Evolutionary conservation across 2,329 filamentous ascomycete genomes (phyloP).

Genomic region (Ascochyta fabae): DNA sequence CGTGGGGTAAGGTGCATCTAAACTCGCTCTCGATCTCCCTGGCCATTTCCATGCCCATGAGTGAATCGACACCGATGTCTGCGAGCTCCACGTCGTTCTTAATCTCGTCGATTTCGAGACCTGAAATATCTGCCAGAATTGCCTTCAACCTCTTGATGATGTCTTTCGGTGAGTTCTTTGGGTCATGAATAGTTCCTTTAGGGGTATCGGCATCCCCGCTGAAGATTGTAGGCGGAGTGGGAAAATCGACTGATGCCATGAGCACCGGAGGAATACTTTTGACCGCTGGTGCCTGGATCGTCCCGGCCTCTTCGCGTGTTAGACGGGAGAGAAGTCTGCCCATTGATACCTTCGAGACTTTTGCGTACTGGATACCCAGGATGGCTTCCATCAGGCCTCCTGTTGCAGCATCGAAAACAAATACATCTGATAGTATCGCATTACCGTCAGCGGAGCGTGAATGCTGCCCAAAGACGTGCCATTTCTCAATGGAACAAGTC

Average conservation of each 20-base stretch:
- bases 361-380: constrained; percentile 39
- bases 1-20: constrained; percentile 10
- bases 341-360: constrained; percentile 30
- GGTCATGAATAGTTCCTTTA: neutral
- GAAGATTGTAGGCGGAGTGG: neutral
- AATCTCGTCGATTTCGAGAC: constrained; percentile 27
- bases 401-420: constrained; percentile 40
- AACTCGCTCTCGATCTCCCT: constrained; percentile 34
- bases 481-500: constrained; percentile 18
- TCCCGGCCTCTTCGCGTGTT: neutral
- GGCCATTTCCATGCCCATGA: constrained; percentile 46
- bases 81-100: constrained; percentile 29
- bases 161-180: neutral
- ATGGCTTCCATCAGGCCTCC: constrained; percentile 39
- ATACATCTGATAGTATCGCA: constrained; percentile 42
- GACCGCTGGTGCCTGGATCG: neutral
- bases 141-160: constrained; percentile 4
- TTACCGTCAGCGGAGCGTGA: constrained; percentile 21
- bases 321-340: constrained; percentile 17
- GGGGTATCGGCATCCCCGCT: too few relatives aligned
- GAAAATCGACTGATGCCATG: neutral
- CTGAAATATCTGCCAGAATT: constrained; percentile 19
- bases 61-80: constrained; percentile 50
- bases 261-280: neutral
- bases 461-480: constrained; percentile 41